Conservation (phyloP, 2,329 filamentous ascomycete species). For the Colletotrichum higginsianum region DNA sequence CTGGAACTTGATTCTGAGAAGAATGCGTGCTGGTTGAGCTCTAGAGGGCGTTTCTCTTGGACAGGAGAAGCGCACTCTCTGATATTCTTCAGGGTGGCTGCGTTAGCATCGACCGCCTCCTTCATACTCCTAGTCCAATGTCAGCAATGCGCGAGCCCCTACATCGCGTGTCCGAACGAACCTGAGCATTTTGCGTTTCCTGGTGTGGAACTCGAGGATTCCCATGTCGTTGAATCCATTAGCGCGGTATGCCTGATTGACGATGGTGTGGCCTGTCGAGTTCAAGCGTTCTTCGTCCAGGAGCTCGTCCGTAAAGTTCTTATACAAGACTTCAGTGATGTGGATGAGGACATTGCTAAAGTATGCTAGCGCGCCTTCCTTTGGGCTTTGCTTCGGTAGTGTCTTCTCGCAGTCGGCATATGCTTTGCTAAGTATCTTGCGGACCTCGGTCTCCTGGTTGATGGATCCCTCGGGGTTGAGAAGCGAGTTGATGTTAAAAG, state of each 20-base stretch:
- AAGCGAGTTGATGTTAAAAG: constrained; percentile 28
- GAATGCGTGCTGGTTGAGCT: constrained; percentile 10
- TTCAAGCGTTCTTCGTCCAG: constrained; percentile 27
- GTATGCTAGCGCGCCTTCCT: constrained; percentile 25
- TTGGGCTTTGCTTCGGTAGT: constrained; percentile 8
- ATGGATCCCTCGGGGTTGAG: constrained; percentile 28
- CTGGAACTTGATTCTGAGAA: constrained; percentile 36
- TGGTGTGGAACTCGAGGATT: constrained; percentile 33
- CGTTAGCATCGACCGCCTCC: constrained; percentile 2
- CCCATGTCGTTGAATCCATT: constrained; percentile 28
- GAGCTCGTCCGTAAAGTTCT: constrained; percentile 20
- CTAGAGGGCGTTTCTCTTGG: neutral
- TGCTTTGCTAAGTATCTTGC: constrained; percentile 13
- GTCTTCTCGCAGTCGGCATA: constrained; percentile 5
- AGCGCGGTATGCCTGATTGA: constrained; percentile 28
- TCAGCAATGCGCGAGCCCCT: neutral
- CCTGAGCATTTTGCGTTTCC: constrained; percentile 32
- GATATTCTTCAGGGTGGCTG: constrained; percentile 15
- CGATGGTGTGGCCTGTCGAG: constrained; percentile 34
- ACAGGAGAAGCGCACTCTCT: constrained; percentile 14
- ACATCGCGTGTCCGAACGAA: neutral
- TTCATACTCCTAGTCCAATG: constrained; percentile 14
- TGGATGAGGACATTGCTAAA: constrained; percentile 13
- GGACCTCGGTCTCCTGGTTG: constrained; percentile 18
- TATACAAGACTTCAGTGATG: constrained; percentile 10